A percentile compares a stretch with the other conserved stretches of the same genome.
Conservation (phyloP, 768 basidiomycete genomes). For the Leucosporidium scottii region DNA sequence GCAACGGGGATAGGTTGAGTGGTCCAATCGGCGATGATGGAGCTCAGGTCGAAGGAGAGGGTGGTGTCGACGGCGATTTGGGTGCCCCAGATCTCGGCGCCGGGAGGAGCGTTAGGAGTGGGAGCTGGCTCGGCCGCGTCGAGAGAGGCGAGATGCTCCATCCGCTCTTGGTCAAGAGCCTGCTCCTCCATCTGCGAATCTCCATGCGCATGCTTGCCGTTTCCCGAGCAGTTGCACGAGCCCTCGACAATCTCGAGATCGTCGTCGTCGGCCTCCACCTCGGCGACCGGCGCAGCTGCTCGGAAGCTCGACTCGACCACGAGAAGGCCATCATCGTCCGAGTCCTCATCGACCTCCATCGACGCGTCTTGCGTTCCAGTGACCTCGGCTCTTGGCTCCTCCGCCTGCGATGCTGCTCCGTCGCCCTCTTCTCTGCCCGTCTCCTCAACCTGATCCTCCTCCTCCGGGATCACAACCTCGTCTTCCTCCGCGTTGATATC, state of each 20-base stretch:
- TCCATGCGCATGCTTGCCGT: not conserved
- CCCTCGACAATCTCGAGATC: constrained; percentile 5
- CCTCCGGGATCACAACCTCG: not conserved
- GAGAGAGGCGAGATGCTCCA: not conserved
- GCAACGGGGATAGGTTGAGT: not conserved
- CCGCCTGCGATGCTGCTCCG: not conserved
- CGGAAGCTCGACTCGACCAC: no score
- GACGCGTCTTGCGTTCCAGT: not conserved
- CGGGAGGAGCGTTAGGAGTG: constrained; percentile 5
- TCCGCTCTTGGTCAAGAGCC: not conserved
- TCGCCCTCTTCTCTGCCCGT: not conserved
- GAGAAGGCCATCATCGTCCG: not conserved
- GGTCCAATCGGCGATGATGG: constrained; percentile 11
- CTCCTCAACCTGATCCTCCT: not conserved
- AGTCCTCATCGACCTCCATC: not conserved
- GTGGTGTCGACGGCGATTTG: constrained; percentile 11
- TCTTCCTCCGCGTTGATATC: not conserved
- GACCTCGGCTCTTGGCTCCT: not conserved
- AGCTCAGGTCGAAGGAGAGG: constrained; percentile 15
- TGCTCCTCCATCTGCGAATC: constrained; percentile 3
- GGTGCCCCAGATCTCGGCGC: constrained; percentile 18
- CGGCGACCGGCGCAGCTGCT: not conserved
- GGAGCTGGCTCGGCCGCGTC: not conserved
- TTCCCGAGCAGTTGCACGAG: constrained; percentile 9
- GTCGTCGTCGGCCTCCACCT: constrained; percentile 2